A percentile compares a stretch with the other conserved stretches of the same genome.
These are phyloP conservation scores for Fomitopsis pinicola DNA, from an alignment of 1,284 basidiomycete genomes.

Conservation along the genomic window DNA sequence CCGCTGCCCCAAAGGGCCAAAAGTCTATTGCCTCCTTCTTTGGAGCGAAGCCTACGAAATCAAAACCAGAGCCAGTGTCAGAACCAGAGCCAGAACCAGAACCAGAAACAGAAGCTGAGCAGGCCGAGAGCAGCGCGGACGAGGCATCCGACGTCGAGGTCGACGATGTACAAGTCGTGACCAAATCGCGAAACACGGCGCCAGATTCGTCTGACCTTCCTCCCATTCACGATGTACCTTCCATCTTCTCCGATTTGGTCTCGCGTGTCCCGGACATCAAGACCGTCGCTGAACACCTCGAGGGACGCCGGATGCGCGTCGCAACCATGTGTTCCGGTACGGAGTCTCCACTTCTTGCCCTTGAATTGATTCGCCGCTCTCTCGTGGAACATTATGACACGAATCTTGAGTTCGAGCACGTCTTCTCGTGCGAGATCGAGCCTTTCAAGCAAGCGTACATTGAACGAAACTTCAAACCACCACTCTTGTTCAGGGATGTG, in stretches of 20 bases:
- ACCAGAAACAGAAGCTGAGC: slow-evolving; percentile 7
- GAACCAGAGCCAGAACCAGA: slow-evolving; percentile 6
- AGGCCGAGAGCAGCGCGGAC: slow-evolving; percentile 26
- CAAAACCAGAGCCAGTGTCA: not conserved
- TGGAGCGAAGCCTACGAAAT: slow-evolving; percentile 25
- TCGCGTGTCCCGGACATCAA: slow-evolving; percentile 66
- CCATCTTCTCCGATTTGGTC: slow-evolving; percentile 86
- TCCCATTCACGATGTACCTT: slow-evolving; percentile 78
- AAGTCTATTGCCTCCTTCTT: slow-evolving; percentile 56
- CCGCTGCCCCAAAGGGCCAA: slow-evolving; percentile 39
- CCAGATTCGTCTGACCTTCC: slow-evolving; percentile 63
- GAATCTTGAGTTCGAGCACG: slow-evolving; percentile 79
- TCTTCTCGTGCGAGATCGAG: slow-evolving; percentile 97
- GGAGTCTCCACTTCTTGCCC: slow-evolving; percentile 88
- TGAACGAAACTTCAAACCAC: slow-evolving; percentile 91
- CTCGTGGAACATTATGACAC: slow-evolving; percentile 69
- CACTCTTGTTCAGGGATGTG: slow-evolving; percentile 90
- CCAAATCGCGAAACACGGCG: slow-evolving; percentile 22
- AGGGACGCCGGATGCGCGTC: slow-evolving; percentile 84
- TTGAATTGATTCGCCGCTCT: slow-evolving; percentile 77
- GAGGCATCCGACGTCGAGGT: slow-evolving; percentile 10
- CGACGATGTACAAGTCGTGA: slow-evolving; percentile 7
- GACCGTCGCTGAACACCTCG: slow-evolving; percentile 64
- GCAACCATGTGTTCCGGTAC: slow-evolving; percentile 99
- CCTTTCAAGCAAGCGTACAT: slow-evolving; percentile 99